phyloP scores from a whole-genome alignment of 176 grass and related monocot genomes.

The Musa itinerans region DNA sequence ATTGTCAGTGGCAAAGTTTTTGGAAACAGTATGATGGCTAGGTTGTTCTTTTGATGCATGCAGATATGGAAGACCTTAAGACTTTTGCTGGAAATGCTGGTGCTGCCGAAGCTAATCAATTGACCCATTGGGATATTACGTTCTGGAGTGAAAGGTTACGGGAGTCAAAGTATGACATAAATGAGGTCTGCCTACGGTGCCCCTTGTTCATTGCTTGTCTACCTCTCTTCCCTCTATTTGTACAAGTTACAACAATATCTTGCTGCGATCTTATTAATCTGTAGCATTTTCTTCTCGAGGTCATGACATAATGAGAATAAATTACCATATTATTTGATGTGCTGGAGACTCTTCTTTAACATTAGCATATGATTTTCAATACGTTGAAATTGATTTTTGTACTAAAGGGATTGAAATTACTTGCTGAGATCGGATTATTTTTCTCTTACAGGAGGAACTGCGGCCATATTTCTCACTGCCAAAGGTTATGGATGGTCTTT shows the following conservation, averaged over 20 bases:
- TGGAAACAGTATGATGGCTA: not conserved
- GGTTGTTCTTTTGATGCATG: constrained; percentile 21
- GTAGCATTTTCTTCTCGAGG: not conserved
- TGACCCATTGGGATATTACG: constrained; percentile 68
- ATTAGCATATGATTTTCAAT: no score
- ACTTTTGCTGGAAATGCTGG: constrained; percentile 50
- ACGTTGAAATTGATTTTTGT: not conserved
- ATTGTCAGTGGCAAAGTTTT: not conserved
- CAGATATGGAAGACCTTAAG: constrained; percentile 86
- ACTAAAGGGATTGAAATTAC: not conserved
- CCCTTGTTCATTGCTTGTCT: not conserved
- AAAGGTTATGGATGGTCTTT: constrained; percentile 95
- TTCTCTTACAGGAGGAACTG: constrained; percentile 62
- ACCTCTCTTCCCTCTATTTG: no score
- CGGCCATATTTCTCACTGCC: constrained; percentile 95
- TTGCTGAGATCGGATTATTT: not conserved
- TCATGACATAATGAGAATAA: not conserved
- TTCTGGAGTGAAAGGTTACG: constrained; percentile 96
- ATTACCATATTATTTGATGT: not conserved
- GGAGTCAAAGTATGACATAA: constrained; percentile 89
- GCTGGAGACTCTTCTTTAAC: no score
- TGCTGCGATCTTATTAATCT: not conserved
- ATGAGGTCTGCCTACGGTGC: constrained; percentile 51
- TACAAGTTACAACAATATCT: not conserved
- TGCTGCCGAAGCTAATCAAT: constrained; percentile 69